These are phyloP conservation scores for Claviceps humidiphila DNA, from an alignment of 2,329 filamentous ascomycete genomes.

Conservation along the genomic window DNA sequence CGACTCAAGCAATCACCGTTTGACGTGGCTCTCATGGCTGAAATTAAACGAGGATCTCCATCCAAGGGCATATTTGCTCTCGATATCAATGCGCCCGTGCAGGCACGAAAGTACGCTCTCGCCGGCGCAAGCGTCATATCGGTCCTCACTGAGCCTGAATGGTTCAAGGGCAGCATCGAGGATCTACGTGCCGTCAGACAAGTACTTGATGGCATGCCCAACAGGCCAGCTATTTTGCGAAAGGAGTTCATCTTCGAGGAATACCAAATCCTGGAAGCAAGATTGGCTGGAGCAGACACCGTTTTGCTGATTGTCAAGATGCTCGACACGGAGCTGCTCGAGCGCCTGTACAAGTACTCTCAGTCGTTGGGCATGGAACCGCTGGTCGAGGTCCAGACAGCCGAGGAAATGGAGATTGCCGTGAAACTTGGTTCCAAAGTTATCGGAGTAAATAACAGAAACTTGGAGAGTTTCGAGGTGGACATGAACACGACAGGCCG, in stretches of 20 bases:
- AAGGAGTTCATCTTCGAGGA: slow-evolving; percentile 98
- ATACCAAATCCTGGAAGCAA: slow-evolving; percentile 92
- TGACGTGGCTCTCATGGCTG: slow-evolving; percentile 86
- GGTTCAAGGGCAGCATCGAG: slow-evolving; percentile 98
- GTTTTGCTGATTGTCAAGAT: slow-evolving; percentile 97
- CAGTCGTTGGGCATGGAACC: slow-evolving; percentile 91
- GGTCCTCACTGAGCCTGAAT: slow-evolving; percentile 94
- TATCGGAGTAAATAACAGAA: slow-evolving; percentile 95
- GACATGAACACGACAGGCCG: slow-evolving; percentile 86
- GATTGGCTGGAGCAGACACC: slow-evolving; percentile 86
- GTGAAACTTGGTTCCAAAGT: slow-evolving; percentile 77
- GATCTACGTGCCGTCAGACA: slow-evolving; percentile 79
- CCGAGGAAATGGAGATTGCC: slow-evolving; percentile 82
- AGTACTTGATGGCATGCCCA: slow-evolving; percentile 80
- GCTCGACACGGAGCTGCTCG: slow-evolving; percentile 64
- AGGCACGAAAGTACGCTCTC: slow-evolving; percentile 82
- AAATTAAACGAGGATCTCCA: slow-evolving; percentile 92
- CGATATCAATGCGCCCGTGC: slow-evolving; percentile 73
- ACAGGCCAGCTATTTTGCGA: slow-evolving; percentile 78
- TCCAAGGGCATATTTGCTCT: slow-evolving; percentile 92
- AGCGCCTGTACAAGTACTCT: slow-evolving; percentile 76
- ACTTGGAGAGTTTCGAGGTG: slow-evolving; percentile 92
- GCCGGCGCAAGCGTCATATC: slow-evolving; percentile 95
- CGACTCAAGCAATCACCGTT: slow-evolving; percentile 73
- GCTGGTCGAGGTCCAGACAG: slow-evolving; percentile 89